Percentiles rank a stretch among this genome's conserved stretches.
phyloP scores from a whole-genome alignment of 106 monocot species.

The Platanthera guangdongensis region DNA sequence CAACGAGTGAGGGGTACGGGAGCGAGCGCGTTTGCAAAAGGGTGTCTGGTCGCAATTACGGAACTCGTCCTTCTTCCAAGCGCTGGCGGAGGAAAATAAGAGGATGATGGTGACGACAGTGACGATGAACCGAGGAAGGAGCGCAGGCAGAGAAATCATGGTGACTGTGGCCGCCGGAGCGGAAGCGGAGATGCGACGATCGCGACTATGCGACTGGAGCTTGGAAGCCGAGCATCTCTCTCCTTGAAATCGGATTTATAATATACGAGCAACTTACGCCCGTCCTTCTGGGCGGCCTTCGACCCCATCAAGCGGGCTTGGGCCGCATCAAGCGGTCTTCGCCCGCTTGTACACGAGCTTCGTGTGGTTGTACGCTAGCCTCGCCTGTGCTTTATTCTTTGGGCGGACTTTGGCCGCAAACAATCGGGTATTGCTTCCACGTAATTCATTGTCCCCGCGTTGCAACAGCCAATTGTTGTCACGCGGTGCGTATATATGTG shows the following conservation, averaged over 20 bases:
- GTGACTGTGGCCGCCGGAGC: neutral
- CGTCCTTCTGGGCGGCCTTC: too few species aligned
- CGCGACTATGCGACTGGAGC: neutral
- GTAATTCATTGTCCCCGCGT: too few species aligned
- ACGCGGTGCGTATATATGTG: too few species aligned
- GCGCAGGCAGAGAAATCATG: conserved; percentile 5
- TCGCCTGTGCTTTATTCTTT: too few species aligned
- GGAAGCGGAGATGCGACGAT: conserved; percentile 1
- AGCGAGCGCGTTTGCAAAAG: conserved; percentile 88
- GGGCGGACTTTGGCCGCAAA: too few species aligned
- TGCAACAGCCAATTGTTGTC: too few species aligned
- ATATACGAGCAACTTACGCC: too few species aligned
- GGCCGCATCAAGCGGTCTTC: too few species aligned
- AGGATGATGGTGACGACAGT: conserved; percentile 25
- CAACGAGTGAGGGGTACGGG: conserved; percentile 59
- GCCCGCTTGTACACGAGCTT: too few species aligned
- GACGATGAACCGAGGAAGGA: conserved; percentile 11
- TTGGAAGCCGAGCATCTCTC: neutral
- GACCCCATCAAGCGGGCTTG: too few species aligned
- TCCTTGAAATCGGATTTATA: neutral
- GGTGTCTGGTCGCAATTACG: conserved; percentile 88
- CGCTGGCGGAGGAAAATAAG: conserved; percentile 13
- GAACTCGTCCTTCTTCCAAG: conserved; percentile 99
- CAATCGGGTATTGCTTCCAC: too few species aligned
- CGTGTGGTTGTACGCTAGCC: too few species aligned